Conservation (phyloP, 1,284 basidiomycete genomes). For the Athelia psychrophila region DNA sequence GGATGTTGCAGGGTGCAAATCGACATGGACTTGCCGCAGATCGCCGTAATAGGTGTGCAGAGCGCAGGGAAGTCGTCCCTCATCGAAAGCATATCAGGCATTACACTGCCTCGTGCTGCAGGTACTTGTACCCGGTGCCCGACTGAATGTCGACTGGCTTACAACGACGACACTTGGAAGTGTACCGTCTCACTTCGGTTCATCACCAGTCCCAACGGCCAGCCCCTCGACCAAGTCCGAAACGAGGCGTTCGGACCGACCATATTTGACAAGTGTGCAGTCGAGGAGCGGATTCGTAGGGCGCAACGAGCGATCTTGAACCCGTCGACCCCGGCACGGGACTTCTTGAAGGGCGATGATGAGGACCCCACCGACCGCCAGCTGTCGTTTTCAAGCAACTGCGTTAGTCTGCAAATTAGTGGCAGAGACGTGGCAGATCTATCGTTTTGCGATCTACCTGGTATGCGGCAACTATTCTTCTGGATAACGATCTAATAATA, state of each 20-base stretch:
- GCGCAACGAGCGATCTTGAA: constrained; percentile 75
- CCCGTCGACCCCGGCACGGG: constrained; percentile 34
- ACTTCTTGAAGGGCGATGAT: constrained; percentile 39
- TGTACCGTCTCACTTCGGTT: constrained; percentile 60
- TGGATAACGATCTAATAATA: background rate
- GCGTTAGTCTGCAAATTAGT: constrained; percentile 62
- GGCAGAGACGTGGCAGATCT: constrained; percentile 69
- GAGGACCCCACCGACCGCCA: constrained; percentile 22
- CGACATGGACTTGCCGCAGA: constrained; percentile 67
- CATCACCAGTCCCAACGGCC: constrained; percentile 42
- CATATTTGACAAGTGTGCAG: constrained; percentile 47
- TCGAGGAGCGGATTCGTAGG: constrained; percentile 64
- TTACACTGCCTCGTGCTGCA: constrained; percentile 61
- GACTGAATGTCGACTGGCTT: constrained; percentile 61
- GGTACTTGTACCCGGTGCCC: constrained; percentile 76
- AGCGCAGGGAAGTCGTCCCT: constrained; percentile 74
- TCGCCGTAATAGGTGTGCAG: constrained; percentile 66
- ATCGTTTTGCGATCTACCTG: constrained; percentile 71
- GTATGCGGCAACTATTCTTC: constrained; percentile 30
- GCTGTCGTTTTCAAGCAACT: constrained; percentile 60
- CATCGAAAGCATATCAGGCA: constrained; percentile 72
- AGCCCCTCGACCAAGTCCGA: constrained; percentile 34
- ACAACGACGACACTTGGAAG: constrained; percentile 47
- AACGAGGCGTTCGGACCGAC: constrained; percentile 49
- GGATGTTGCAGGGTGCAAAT: constrained; percentile 53